Evolutionary conservation across 768 basidiomycete species (phyloP).

Genomic region (Hygrocybe coccinea): DNA sequence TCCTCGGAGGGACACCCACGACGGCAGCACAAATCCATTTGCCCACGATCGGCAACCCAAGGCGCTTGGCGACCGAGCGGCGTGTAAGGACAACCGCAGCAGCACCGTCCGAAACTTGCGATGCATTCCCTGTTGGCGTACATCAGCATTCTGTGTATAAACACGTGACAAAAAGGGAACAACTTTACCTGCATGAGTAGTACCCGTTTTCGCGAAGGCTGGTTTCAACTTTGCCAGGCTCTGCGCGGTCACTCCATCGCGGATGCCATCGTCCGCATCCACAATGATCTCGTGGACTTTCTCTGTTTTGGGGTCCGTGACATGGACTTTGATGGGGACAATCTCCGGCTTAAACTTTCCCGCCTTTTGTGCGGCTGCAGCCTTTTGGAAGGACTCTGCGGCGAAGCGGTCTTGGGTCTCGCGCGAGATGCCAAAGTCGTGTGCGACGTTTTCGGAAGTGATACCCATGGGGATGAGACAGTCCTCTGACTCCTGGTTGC

Average conservation of each 20-base stretch:
- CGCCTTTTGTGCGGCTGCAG: constrained; percentile 70
- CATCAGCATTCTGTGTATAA: neutral
- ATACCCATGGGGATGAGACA: constrained; percentile 88
- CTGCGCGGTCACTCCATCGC: constrained; percentile 79
- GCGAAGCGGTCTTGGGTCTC: constrained; percentile 80
- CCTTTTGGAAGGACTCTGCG: constrained; percentile 79
- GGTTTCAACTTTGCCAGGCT: constrained; percentile 77
- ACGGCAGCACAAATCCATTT: constrained; percentile 70
- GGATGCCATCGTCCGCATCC: constrained; percentile 78
- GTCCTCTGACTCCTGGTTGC: constrained; percentile 67
- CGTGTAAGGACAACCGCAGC: constrained; percentile 83
- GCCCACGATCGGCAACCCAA: constrained; percentile 81
- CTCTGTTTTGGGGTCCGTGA: constrained; percentile 70
- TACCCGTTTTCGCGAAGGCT: constrained; percentile 72
- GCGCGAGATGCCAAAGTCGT: constrained; percentile 69
- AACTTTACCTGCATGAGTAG: constrained; percentile 64
- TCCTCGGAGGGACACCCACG: constrained; percentile 78
- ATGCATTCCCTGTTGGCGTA: constrained; percentile 58
- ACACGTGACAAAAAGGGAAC: neutral
- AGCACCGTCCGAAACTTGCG: constrained; percentile 89
- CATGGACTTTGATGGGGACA: constrained; percentile 67
- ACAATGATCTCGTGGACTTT: constrained; percentile 63
- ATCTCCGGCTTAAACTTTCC: constrained; percentile 84
- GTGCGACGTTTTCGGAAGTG: constrained; percentile 90
- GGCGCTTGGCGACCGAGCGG: constrained; percentile 72